phyloP scores from a whole-genome alignment of 495 filamentous ascomycete genomes.

The Collariella sp. region DNA sequence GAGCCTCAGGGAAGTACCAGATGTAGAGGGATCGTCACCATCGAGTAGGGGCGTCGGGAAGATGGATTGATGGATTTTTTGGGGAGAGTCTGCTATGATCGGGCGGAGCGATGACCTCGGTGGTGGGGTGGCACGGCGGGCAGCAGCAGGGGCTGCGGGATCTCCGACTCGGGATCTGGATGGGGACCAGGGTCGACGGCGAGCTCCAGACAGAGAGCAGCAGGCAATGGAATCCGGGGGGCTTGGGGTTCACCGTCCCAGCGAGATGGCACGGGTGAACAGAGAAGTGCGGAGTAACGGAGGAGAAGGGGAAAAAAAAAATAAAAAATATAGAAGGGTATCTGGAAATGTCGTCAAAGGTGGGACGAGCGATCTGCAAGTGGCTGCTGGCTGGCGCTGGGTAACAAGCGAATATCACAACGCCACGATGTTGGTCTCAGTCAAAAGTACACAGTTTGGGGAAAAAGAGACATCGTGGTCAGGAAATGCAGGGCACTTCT shows the following conservation, averaged over 20 bases:
- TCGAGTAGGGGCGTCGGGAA: neutral
- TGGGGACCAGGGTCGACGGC: neutral
- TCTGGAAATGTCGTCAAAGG: slow-evolving; percentile 2
- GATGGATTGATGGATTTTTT: neutral
- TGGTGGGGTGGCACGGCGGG: neutral
- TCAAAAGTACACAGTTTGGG: neutral
- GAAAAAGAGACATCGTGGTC: neutral
- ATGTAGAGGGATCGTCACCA: neutral
- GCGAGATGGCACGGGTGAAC: neutral
- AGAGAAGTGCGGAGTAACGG: neutral
- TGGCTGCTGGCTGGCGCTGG: neutral
- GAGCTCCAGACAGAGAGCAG: neutral
- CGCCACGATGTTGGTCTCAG: neutral
- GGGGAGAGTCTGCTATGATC: neutral
- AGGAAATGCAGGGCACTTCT: neutral
- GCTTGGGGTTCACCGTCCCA: neutral
- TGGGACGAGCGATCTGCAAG: slow-evolving; percentile 7
- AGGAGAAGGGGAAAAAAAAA: neutral
- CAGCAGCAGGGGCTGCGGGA: no score
- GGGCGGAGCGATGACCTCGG: neutral
- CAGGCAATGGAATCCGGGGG: neutral
- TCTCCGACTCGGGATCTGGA: no score
- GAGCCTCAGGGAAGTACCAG: neutral
- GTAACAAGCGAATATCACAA: neutral
- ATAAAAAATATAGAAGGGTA: no score